A percentile compares a stretch with the other conserved stretches of the same genome.
Evolutionary conservation across 2,329 filamentous ascomycete species (phyloP).

Genomic region (Claviceps sorghi): DNA sequence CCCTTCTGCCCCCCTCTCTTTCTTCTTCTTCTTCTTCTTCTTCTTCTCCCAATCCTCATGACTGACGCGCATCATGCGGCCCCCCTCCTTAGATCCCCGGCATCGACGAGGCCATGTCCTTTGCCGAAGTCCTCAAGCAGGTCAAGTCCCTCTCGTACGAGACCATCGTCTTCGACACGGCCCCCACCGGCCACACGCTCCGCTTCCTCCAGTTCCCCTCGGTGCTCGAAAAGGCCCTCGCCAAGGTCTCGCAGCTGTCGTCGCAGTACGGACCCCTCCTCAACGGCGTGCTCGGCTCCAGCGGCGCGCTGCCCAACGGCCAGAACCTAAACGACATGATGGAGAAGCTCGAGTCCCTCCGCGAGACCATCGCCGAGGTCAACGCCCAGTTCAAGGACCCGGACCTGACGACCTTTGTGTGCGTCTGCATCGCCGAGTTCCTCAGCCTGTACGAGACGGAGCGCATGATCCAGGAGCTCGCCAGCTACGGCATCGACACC

Average conservation of each 20-base stretch:
- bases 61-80: not conserved
- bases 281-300: slow-evolving; percentile 77
- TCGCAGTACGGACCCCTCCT: slow-evolving; percentile 91
- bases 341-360: slow-evolving; percentile 83
- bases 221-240: slow-evolving; percentile 95
- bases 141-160: slow-evolving; percentile 98
- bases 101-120: slow-evolving; percentile 99
- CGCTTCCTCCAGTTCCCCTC: slow-evolving; percentile 98
- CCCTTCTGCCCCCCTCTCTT: too few relatives aligned
- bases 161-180: slow-evolving; percentile 97
- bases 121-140: slow-evolving; percentile 97
- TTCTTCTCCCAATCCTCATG: not conserved
- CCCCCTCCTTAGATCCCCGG: slow-evolving; percentile 65
- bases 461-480: slow-evolving; percentile 97
- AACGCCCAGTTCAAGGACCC: slow-evolving; percentile 98
- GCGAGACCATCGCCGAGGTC: slow-evolving; percentile 86
- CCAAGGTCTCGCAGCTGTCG: slow-evolving; percentile 87
- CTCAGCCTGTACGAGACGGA: slow-evolving; percentile 95
- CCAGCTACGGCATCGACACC: slow-evolving; percentile 86
- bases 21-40: not conserved
- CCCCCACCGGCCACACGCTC: slow-evolving; percentile 92
- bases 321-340: slow-evolving; percentile 85
- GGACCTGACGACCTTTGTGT: slow-evolving; percentile 90
- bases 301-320: slow-evolving; percentile 67
- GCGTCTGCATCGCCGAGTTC: slow-evolving; percentile 97